Evolutionary conservation across 805 yeast genomes (phyloP).

Genomic region (Schizosaccharomyces osmophilus): DNA sequence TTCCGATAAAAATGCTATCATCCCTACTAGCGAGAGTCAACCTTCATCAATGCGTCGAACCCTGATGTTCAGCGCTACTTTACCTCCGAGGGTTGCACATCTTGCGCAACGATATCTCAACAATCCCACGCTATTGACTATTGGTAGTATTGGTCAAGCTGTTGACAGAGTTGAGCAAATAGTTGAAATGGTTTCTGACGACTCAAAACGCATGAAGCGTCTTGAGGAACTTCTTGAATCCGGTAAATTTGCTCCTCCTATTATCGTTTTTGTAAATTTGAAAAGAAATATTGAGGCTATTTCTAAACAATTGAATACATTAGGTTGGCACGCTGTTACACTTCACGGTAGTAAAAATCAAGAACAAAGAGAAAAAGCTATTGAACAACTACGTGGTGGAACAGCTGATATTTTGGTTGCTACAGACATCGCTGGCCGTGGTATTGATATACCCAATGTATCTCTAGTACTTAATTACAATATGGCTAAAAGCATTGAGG

Average conservation of each 20-base stretch:
- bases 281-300: conserved; percentile 49
- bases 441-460: conserved; percentile 75
- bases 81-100: conserved; percentile 48
- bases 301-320: conserved; percentile 23
- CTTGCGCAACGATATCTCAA: conserved; percentile 37
- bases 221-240: conserved; percentile 19
- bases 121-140: conserved; percentile 35
- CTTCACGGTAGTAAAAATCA: conserved; percentile 79
- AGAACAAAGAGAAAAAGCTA: conserved; percentile 58
- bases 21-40: conserved; percentile 6
- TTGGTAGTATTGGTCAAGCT: conserved; percentile 45
- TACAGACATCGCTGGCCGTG: conserved; percentile 90
- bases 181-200: conserved; percentile 26
- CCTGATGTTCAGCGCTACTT: conserved; percentile 86
- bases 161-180: conserved; percentile 46
- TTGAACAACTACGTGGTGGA: conserved; percentile 32
- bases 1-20: conserved; percentile 7
- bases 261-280: conserved; percentile 62
- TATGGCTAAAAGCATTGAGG: conserved; percentile 54
- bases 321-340: conserved; percentile 28
- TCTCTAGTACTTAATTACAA: conserved; percentile 70
- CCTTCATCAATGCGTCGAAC: conserved; percentile 23
- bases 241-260: conserved; percentile 23
- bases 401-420: conserved; percentile 48
- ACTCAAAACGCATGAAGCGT: conserved; percentile 22